Evolutionary conservation across 2,329 filamentous ascomycete species (phyloP), one percentile per base, ranked within the genome.

Genomic region (Neoscytalidium dimidiatum): DNA sequence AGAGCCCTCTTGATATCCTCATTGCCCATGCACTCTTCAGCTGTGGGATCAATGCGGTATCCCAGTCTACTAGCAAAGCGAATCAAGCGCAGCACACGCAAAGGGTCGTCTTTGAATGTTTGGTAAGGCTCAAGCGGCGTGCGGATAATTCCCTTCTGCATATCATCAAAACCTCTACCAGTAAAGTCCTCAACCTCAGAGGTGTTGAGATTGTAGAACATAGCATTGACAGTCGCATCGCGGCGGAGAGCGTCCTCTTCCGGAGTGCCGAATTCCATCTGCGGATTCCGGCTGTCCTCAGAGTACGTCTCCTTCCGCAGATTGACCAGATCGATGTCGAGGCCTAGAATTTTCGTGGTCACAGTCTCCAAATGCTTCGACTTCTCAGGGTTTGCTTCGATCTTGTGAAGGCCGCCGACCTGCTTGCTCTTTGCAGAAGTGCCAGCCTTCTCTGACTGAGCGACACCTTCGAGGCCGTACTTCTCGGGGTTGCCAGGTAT

Each of bases 341-440:
- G 84, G 0, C 91, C 92, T 72, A 97, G 89, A 65, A 98, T 88
- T 69, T 85, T 90, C 26, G 91, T 92, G 9, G 92, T 96, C 56
- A 92, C 91, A 0, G 94, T 98, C 78, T 96, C 94, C 14, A 98
- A 85, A 74, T 98, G 92, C 79, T 98, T 98, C 21, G 93, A 97
- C 80, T 97, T 97, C 72, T 97, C 93, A 0, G 94, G 94, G 75
- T 98, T 98, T 65, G 90, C 90, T 61, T 90, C 90, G 69, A 97
- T 94, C 77, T 92, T 96, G 82, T 97, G 90, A 33, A 97, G 83
- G 68, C 87, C 90, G 57, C 90, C 89, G 62, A 95, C 83, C 64
- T 89, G 88, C 61, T 85, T 84, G 19, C 75, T 78, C 72, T 81
- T 82, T 69, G 78, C 76, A 14, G 71, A 75, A n/a, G 71, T 70